Conservation (phyloP, 768 basidiomycete genomes). For the Pleurotus salmoneostramineus region DNA sequence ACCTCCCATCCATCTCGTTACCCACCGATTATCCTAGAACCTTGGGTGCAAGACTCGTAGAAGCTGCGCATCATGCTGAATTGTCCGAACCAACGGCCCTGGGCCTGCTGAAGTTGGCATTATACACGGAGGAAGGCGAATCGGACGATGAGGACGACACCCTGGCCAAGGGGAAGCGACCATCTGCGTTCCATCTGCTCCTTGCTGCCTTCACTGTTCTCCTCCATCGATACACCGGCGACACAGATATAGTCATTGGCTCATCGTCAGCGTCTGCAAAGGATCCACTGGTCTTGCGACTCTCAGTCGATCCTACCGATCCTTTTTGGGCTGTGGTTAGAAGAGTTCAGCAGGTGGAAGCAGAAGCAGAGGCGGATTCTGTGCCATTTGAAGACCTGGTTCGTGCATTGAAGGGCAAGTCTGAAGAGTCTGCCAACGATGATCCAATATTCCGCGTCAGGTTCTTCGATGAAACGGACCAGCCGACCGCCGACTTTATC, state of each 20-base stretch:
- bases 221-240: slow-evolving; percentile 92
- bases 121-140: slow-evolving; percentile 56
- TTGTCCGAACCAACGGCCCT: slow-evolving; percentile 73
- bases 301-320: slow-evolving; percentile 80
- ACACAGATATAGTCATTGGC: slow-evolving; percentile 89
- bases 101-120: slow-evolving; percentile 78
- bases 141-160: slow-evolving; percentile 46
- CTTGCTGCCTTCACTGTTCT: slow-evolving; percentile 90
- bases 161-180: slow-evolving; percentile 32
- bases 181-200: slow-evolving; percentile 89
- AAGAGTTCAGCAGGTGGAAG: slow-evolving; percentile 80
- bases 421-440: slow-evolving; percentile 49
- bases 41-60: slow-evolving; percentile 71
- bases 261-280: slow-evolving; percentile 75
- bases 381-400: slow-evolving; percentile 80
- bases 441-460: slow-evolving; percentile 86
- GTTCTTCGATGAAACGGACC: slow-evolving; percentile 93
- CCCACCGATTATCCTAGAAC: slow-evolving; percentile 96
- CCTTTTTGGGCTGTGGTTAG: slow-evolving; percentile 87
- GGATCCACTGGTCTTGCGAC: slow-evolving; percentile 79
- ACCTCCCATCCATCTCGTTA: slow-evolving; percentile 83
- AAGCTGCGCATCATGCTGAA: slow-evolving; percentile 70
- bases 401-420: slow-evolving; percentile 61
- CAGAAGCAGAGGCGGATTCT: slow-evolving; percentile 76
- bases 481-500: slow-evolving; percentile 69